Percentiles rank a stretch among this genome's conserved stretches.
Conservation (phyloP, 2,329 filamentous ascomycete genomes). For the Lecanicillium sp. region DNA sequence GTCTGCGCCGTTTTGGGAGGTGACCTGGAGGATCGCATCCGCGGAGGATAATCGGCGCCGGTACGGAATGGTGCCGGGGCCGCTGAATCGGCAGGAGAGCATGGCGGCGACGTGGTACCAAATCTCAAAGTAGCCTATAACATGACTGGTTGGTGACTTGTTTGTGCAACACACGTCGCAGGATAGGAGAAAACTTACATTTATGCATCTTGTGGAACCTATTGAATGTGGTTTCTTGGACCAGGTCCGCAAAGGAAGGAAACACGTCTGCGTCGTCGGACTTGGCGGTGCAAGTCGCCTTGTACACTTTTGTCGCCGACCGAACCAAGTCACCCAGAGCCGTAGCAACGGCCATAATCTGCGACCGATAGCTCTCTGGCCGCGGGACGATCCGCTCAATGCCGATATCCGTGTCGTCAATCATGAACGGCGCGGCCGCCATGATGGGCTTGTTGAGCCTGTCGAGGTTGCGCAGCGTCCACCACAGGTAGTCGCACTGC, state of each 20-base stretch:
- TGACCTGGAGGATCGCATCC: constrained; percentile 14
- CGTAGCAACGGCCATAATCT: constrained; percentile 14
- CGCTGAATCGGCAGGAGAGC: constrained; percentile 19
- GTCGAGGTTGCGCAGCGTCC: constrained; percentile 18
- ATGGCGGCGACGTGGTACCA: constrained; percentile 20
- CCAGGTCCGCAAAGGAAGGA: constrained; percentile 13
- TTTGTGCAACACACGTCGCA: background rate
- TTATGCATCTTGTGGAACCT: constrained; percentile 16
- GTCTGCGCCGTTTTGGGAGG: constrained; percentile 10
- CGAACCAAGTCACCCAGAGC: constrained; percentile 18
- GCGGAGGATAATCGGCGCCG: constrained; percentile 16
- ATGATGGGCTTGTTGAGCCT: constrained; percentile 20
- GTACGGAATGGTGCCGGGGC: constrained; percentile 17
- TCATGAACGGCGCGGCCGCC: constrained; percentile 19
- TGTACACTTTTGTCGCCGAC: constrained; percentile 18
- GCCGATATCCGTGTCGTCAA: constrained; percentile 19
- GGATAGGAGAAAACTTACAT: constrained; percentile 6
- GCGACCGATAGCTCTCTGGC: constrained; percentile 12
- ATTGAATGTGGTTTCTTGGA: background rate
- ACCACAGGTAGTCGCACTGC: constrained; percentile 17
- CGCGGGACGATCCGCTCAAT: constrained; percentile 9
- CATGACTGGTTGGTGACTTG: background rate
- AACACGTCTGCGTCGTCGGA: constrained; percentile 15
- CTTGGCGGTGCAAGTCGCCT: constrained; percentile 15
- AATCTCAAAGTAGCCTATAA: constrained; percentile 17